Evolutionary conservation across 305 asterid species (phyloP).

Genomic region (Rubia balearica): DNA sequence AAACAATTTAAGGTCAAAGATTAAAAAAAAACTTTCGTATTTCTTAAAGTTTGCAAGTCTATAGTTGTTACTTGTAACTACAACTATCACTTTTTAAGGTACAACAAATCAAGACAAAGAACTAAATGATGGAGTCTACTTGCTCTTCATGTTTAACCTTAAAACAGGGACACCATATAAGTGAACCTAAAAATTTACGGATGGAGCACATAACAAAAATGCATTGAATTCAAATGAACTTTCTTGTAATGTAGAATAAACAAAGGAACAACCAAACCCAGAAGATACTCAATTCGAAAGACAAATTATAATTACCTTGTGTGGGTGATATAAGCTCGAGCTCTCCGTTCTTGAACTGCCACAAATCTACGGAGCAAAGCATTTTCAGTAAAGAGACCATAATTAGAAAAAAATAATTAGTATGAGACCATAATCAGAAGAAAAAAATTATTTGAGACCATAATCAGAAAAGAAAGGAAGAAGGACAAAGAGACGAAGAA

Average conservation of each 20-base stretch:
- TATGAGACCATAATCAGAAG: no score
- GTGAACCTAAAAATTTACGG: neutral
- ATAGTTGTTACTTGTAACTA: no score
- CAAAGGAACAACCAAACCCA: neutral
- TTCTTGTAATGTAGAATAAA: neutral
- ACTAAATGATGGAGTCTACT: no score
- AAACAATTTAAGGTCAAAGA: no score
- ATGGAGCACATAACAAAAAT: neutral
- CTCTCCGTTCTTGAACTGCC: slow-evolving; percentile 75
- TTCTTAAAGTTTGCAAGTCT: no score
- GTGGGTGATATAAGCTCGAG: slow-evolving; percentile 52
- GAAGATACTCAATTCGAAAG: neutral
- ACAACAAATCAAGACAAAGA: neutral
- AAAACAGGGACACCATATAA: no score
- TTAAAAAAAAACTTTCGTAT: no score
- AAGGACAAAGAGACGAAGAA: no score
- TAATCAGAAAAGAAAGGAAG: no score
- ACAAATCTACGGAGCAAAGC: slow-evolving; percentile 70
- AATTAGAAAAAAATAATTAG: no score
- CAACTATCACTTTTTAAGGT: slow-evolving; percentile 38
- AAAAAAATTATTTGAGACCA: no score
- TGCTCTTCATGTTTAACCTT: neutral
- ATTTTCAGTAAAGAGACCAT: neutral
- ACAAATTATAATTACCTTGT: slow-evolving; percentile 39
- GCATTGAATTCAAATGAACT: no score